Conservation (phyloP, 257 asterid species). For the Dorcoceras hygrometricum region DNA sequence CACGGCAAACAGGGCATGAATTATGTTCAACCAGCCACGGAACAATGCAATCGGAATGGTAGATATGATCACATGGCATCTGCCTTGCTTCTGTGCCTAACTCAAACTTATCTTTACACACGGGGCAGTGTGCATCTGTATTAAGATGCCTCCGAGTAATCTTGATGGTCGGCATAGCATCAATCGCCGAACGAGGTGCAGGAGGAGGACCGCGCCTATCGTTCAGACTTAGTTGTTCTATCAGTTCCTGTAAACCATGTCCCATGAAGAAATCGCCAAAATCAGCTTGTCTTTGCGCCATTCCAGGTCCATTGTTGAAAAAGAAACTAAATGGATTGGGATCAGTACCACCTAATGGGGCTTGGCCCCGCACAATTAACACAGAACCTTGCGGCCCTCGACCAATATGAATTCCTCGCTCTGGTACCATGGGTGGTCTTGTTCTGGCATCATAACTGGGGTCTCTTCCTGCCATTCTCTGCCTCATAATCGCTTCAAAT, state of each 20-base stretch:
- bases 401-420: slow-evolving; percentile 36
- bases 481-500: slow-evolving; percentile 69
- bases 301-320: slow-evolving; percentile 32
- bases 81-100: slow-evolving; percentile 43
- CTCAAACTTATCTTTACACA: slow-evolving; percentile 51
- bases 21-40: slow-evolving; percentile 59
- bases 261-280: slow-evolving; percentile 36
- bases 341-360: slow-evolving; percentile 27
- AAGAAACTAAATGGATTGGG: slow-evolving; percentile 34
- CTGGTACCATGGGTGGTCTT: slow-evolving; percentile 48
- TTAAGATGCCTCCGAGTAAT: slow-evolving; percentile 37
- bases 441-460: slow-evolving; percentile 60
- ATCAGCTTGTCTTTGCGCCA: slow-evolving; percentile 36
- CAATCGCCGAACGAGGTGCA: slow-evolving; percentile 48
- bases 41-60: slow-evolving; percentile 53
- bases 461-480: slow-evolving; percentile 73
- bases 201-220: slow-evolving; percentile 50
- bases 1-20: slow-evolving; percentile 64
- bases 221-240: slow-evolving; percentile 37
- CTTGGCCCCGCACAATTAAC: slow-evolving; percentile 47
- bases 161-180: slow-evolving; percentile 43
- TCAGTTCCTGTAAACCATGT: slow-evolving; percentile 34
- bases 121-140: slow-evolving; percentile 48
- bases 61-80: slow-evolving; percentile 59
- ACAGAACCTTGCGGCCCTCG: slow-evolving; percentile 46